Conservation (phyloP, 305 asterid species). For the Fraxinus sp. region DNA sequence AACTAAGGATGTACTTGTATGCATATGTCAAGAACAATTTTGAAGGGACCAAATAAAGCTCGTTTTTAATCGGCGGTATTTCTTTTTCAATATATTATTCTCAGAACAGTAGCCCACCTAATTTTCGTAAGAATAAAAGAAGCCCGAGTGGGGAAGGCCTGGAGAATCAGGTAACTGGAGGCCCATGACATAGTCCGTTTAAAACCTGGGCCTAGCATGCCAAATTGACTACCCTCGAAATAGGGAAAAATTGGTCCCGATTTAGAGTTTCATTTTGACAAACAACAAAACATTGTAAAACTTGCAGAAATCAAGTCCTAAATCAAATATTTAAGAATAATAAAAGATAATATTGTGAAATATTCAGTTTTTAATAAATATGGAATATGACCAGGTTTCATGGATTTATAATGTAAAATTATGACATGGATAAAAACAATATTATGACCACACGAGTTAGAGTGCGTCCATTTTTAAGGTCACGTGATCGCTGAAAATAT, state of each 20-base stretch:
- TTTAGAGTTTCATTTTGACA: neutral
- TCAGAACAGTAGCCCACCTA: neutral
- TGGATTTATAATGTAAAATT: too few species aligned
- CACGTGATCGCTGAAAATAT: too few species aligned
- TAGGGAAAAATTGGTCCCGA: neutral
- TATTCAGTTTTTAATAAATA: too few species aligned
- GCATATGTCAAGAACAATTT: neutral
- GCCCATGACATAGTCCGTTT: neutral
- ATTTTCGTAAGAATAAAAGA: neutral
- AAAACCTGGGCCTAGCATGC: neutral
- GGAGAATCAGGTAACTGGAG: neutral
- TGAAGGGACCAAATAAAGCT: neutral
- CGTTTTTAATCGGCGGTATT: neutral
- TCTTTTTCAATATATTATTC: too few species aligned
- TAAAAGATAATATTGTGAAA: neutral
- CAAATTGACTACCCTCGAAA: neutral
- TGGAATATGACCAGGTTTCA: too few species aligned
- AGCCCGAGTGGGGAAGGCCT: neutral
- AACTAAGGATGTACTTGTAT: neutral
- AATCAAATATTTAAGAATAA: too few species aligned
- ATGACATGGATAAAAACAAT: neutral
- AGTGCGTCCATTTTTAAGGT: too few species aligned
- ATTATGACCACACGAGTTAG: too few species aligned
- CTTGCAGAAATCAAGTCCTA: neutral
- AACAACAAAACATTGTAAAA: neutral